Percentiles rank a stretch among this genome's conserved stretches.
phyloP scores from a whole-genome alignment of 1,284 basidiomycete genomes.

The Cerioporus squamosus region DNA sequence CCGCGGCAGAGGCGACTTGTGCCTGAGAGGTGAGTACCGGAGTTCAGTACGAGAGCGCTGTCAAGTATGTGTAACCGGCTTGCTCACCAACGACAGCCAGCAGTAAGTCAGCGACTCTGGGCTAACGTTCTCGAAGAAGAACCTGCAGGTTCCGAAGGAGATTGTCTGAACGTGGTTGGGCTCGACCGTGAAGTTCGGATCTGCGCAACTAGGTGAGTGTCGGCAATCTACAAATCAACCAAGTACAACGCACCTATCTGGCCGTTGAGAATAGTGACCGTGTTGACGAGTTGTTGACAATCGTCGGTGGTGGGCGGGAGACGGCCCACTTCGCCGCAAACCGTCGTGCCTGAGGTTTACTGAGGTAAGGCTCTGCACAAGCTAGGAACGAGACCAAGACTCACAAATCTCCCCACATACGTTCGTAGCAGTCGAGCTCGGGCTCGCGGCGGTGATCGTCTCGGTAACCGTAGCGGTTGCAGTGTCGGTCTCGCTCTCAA shows the following conservation, averaged over 20 bases:
- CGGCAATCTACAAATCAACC: not conserved
- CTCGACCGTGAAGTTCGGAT: constrained; percentile 23
- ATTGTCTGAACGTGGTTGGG: constrained; percentile 27
- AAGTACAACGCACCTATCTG: constrained; percentile 15
- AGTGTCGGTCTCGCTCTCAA: not conserved
- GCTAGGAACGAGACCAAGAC: constrained; percentile 1
- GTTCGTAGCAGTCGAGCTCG: constrained; percentile 15
- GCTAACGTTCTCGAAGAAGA: constrained; percentile 30
- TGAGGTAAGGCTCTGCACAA: not conserved
- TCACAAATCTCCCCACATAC: constrained; percentile 29
- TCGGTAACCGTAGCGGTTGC: not conserved
- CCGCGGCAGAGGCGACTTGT: constrained; percentile 20
- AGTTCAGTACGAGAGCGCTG: not conserved
- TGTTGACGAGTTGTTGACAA: constrained; percentile 30
- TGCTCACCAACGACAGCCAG: constrained; percentile 24
- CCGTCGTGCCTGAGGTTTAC: constrained; percentile 18
- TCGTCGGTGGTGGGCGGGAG: constrained; percentile 32
- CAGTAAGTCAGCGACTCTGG: constrained; percentile 21
- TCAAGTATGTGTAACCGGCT: no score
- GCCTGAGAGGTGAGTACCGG: constrained; percentile 1
- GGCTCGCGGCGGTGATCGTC: constrained; percentile 3
- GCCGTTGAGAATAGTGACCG: constrained; percentile 30
- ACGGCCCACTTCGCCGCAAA: constrained; percentile 25
- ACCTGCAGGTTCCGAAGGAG: constrained; percentile 29
- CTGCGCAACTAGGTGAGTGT: not conserved